Conservation (phyloP, 2,329 filamentous ascomycete species). For the Kalmusia sp. region DNA sequence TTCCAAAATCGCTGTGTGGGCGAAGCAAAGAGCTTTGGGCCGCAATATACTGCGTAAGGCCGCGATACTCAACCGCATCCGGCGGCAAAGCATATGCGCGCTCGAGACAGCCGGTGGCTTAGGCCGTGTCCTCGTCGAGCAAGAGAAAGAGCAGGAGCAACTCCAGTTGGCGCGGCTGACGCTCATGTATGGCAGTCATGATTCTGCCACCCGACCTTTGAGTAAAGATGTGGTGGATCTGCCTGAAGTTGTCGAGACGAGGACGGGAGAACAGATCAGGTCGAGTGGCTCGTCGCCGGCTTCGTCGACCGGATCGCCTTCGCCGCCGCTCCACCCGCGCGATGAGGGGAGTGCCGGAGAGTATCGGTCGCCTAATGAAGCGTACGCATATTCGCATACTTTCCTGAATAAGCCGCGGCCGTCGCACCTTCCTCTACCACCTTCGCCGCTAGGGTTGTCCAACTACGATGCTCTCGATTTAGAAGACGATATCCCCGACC, state of each 20-base stretch:
- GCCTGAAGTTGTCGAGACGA: not conserved
- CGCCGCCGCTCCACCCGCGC: conserved; percentile 22
- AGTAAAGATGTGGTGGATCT: not conserved
- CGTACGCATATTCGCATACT: conserved; percentile 31
- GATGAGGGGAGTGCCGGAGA: conserved; percentile 11
- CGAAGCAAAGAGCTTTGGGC: conserved; percentile 56
- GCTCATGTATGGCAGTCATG: conserved; percentile 39
- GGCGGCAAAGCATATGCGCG: conserved; percentile 48
- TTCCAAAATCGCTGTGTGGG: conserved; percentile 55
- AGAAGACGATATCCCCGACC: conserved; percentile 41
- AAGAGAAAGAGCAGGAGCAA: conserved; percentile 40
- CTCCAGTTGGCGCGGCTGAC: conserved; percentile 39
- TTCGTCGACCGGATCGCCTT: conserved; percentile 25
- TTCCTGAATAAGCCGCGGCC: conserved; percentile 24
- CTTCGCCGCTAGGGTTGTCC: conserved; percentile 49
- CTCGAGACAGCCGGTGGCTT: conserved; percentile 24
- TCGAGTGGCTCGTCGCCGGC: not conserved
- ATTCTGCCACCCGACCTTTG: conserved; percentile 40
- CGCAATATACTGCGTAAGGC: conserved; percentile 66
- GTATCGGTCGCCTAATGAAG: conserved; percentile 42
- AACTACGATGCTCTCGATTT: conserved; percentile 53
- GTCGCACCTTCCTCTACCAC: conserved; percentile 42
- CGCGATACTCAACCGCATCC: conserved; percentile 69
- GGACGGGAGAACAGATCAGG: not conserved
- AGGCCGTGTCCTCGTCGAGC: conserved; percentile 30